phyloP scores from a whole-genome alignment of 345 rosid genomes.

The Eutrema yunnanense region DNA sequence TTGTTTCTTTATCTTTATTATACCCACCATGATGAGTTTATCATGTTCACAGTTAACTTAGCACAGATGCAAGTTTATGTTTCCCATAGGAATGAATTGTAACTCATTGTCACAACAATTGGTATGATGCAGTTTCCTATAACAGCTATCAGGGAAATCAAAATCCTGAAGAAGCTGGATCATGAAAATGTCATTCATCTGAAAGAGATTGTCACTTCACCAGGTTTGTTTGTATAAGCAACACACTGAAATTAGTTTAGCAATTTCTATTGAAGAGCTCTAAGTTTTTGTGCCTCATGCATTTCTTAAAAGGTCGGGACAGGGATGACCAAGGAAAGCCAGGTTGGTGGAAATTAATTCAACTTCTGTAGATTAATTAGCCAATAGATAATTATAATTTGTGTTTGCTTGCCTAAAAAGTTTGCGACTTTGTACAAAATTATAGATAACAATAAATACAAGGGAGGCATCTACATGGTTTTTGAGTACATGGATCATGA shows the following conservation, averaged over 20 bases:
- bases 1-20: not conserved
- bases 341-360: slow-evolving; percentile 33
- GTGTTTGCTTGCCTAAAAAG: not conserved
- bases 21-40: not conserved
- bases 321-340: slow-evolving; percentile 83
- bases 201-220: slow-evolving; percentile 50
- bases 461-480: slow-evolving; percentile 96
- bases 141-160: slow-evolving; percentile 48
- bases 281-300: not conserved
- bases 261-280: not conserved
- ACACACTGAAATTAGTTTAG: not conserved
- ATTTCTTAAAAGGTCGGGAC: slow-evolving; percentile 55
- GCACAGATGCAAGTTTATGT: not conserved
- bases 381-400: not conserved
- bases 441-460: slow-evolving; percentile 87
- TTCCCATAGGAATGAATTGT: too few relatives aligned
- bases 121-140: slow-evolving; percentile 47
- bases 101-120: not conserved
- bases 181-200: slow-evolving; percentile 48
- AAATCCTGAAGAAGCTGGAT: slow-evolving; percentile 49
- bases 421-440: not conserved
- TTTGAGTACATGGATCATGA: slow-evolving; percentile 99
- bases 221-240: slow-evolving; percentile 34
- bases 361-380: not conserved
- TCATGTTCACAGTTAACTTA: too few relatives aligned